Conservation (phyloP, 257 asterid genomes). For the Mentha longifolia region DNA sequence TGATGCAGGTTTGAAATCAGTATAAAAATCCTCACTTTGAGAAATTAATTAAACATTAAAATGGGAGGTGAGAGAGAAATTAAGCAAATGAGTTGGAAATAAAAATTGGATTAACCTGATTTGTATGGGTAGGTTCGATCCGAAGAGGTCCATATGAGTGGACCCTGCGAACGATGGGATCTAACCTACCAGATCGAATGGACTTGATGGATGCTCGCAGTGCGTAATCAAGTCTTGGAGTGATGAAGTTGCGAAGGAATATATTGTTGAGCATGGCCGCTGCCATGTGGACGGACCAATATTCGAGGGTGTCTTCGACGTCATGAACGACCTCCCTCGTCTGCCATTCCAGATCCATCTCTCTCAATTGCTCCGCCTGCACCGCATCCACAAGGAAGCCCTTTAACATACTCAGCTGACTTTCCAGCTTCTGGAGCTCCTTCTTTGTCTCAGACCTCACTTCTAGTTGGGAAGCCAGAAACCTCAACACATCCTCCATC, state of each 20-base stretch:
- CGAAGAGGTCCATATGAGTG: background rate
- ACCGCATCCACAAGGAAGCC: background rate
- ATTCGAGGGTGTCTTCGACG: background rate
- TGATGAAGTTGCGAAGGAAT: background rate
- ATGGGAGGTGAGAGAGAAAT: too few species aligned
- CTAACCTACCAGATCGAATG: background rate
- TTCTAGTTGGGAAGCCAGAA: too few species aligned
- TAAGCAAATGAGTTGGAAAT: too few species aligned
- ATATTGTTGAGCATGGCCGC: background rate
- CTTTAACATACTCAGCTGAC: background rate
- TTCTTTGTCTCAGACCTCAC: too few species aligned
- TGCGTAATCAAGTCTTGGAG: background rate
- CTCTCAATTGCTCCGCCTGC: background rate
- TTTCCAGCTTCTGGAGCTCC: background rate
- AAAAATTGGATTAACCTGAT: too few species aligned
- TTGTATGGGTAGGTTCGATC: background rate
- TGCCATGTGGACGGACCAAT: too few species aligned
- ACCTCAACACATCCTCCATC: too few species aligned
- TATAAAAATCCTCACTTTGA: too few species aligned
- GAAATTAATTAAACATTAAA: too few species aligned
- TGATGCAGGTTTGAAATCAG: too few species aligned
- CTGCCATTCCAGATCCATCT: background rate
- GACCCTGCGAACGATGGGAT: background rate
- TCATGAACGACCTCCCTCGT: background rate
- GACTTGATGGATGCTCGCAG: background rate